phyloP scores from a whole-genome alignment of 352 stramenopile species.

The Phytophthora rubi region DNA sequence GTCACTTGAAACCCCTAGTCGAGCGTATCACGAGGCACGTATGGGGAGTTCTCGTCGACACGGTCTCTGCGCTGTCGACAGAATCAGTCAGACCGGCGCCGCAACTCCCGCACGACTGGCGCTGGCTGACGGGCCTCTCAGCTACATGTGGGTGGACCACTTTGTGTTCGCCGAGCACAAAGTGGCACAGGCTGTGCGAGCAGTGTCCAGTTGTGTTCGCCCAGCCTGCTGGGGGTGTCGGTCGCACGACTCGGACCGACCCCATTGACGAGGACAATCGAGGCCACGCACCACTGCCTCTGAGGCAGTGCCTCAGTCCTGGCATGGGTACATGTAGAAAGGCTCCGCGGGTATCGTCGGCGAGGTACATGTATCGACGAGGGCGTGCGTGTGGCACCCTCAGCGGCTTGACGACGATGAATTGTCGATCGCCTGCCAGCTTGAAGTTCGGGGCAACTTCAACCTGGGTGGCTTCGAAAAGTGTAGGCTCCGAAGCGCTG shows the following conservation, averaged over 20 bases:
- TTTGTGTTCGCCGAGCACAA: too few species aligned
- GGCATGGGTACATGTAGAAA: background rate
- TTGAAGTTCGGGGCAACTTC: conserved; percentile 22
- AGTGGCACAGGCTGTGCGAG: too few species aligned
- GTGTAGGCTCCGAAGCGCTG: conserved; percentile 1
- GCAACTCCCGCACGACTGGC: too few species aligned
- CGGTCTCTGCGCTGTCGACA: background rate
- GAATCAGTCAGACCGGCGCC: background rate
- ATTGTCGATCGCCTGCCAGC: conserved; percentile 12
- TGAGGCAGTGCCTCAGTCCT: too few species aligned
- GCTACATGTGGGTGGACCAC: too few species aligned
- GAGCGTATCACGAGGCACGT: background rate
- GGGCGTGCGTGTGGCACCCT: background rate
- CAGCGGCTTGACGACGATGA: background rate
- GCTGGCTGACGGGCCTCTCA: too few species aligned
- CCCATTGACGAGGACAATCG: too few species aligned
- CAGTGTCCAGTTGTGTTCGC: too few species aligned
- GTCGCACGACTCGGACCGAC: too few species aligned
- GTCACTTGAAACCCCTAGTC: background rate
- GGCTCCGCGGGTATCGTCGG: background rate
- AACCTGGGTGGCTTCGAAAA: conserved; percentile 6
- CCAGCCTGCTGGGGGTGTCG: background rate
- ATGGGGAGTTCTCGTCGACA: background rate
- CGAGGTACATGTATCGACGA: background rate
- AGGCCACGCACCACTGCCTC: too few species aligned